These are phyloP conservation scores for Ilyonectria mors-panacis DNA, from an alignment of 2,329 filamentous ascomycete species.

Conservation along the genomic window DNA sequence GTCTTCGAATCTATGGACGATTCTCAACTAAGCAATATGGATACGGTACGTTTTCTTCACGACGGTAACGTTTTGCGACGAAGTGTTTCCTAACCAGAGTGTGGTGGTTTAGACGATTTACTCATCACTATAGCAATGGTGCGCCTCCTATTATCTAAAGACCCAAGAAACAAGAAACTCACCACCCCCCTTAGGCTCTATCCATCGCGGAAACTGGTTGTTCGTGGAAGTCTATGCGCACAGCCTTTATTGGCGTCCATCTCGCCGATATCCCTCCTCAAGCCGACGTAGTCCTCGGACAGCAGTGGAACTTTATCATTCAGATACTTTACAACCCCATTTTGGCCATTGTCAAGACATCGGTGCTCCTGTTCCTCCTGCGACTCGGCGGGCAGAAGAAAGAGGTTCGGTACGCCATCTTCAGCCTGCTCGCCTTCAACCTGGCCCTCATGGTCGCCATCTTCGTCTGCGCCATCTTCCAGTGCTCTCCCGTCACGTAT, in stretches of 20 bases:
- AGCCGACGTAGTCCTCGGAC: conserved; percentile 38
- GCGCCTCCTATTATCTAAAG: not conserved
- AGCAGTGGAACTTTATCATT: conserved; percentile 55
- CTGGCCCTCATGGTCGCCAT: conserved; percentile 52
- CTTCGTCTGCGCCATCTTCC: conserved; percentile 56
- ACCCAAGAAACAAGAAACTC: not conserved
- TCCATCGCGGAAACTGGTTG: conserved; percentile 35
- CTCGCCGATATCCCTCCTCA: conserved; percentile 51
- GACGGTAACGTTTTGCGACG: not conserved
- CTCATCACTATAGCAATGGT: conserved; percentile 37
- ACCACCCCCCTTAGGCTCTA: conserved; percentile 17
- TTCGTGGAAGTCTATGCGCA: conserved; percentile 37
- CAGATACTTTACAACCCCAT: conserved; percentile 62
- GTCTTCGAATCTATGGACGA: conserved; percentile 32
- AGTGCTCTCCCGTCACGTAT: conserved; percentile 53
- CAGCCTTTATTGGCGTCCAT: conserved; percentile 45
- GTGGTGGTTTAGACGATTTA: conserved; percentile 27
- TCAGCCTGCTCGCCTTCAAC: conserved; percentile 54
- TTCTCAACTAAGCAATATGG: conserved; percentile 37
- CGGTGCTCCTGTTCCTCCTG: conserved; percentile 60
- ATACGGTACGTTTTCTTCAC: conserved; percentile 21
- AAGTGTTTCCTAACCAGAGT: conserved; percentile 4
- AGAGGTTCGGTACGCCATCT: conserved; percentile 46
- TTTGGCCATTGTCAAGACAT: conserved; percentile 61
- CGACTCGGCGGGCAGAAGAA: conserved; percentile 56